Conservation (phyloP, 306 rosid species). For the Cicer arietinum region DNA sequence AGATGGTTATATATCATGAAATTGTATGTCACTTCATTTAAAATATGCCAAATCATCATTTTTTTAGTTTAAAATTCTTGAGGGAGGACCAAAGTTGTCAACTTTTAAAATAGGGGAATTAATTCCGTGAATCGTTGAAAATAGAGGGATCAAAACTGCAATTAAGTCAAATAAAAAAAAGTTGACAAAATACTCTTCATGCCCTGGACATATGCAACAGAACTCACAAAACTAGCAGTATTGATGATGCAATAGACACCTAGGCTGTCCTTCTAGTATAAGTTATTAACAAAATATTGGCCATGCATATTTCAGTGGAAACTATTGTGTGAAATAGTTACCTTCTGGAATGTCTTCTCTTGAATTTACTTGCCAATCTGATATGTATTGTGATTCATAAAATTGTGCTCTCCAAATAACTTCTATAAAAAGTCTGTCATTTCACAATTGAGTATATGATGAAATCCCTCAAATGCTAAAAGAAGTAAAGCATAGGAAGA, state of each 20-base stretch:
- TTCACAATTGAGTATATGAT: slow-evolving; percentile 27
- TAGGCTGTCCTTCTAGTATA: slow-evolving; percentile 19
- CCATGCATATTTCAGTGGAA: slow-evolving; percentile 22
- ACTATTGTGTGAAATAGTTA: not conserved
- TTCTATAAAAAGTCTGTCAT: slow-evolving; percentile 14
- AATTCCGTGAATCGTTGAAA: too few relatives aligned
- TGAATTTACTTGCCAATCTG: slow-evolving; percentile 18
- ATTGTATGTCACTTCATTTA: too few relatives aligned
- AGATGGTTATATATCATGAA: too few relatives aligned
- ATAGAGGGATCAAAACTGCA: too few relatives aligned
- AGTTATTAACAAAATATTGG: slow-evolving; percentile 5
- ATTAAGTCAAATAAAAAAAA: too few relatives aligned
- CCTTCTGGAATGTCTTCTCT: slow-evolving; percentile 8
- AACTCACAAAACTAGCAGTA: slow-evolving; percentile 18
- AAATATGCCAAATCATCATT: too few relatives aligned
- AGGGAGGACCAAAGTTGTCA: too few relatives aligned
- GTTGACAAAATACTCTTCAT: not conserved
- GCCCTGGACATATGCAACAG: not conserved
- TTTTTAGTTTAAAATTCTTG: too few relatives aligned
- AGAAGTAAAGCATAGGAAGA: slow-evolving; percentile 21
- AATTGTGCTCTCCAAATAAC: not conserved
- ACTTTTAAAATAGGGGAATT: too few relatives aligned
- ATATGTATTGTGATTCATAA: not conserved
- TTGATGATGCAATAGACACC: slow-evolving; percentile 24
- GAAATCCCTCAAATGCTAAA: slow-evolving; percentile 22